Percentiles rank a stretch among this genome's conserved stretches.
phyloP scores from a whole-genome alignment of 805 yeast species.

The Spathaspora sp. region DNA sequence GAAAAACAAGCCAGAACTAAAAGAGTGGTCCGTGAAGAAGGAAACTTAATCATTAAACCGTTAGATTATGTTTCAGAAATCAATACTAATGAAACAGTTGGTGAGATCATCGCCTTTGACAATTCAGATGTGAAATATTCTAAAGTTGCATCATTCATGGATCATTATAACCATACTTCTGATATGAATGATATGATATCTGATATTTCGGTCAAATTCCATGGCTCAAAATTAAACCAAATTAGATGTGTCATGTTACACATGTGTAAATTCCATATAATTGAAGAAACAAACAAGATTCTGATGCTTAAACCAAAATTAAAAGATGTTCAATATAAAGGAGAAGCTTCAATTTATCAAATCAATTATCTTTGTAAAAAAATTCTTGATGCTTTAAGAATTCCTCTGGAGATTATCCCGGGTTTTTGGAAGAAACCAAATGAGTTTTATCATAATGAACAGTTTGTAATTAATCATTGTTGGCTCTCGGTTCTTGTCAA shows the following conservation, averaged over 20 bases:
- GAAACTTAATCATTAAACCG: constrained; percentile 38
- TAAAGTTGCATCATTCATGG: constrained; percentile 31
- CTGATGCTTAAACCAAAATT: constrained; percentile 39
- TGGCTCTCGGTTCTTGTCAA: constrained; percentile 83
- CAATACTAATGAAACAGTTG: constrained; percentile 34
- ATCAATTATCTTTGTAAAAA: constrained; percentile 72
- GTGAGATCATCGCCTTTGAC: constrained; percentile 3
- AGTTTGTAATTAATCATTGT: constrained; percentile 68
- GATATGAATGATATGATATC: constrained; percentile 41
- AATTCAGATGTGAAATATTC: constrained; percentile 14
- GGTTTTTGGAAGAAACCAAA: constrained; percentile 86
- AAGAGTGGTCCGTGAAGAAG: constrained; percentile 43
- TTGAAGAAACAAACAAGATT: constrained; percentile 35
- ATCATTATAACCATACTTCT: constrained; percentile 19
- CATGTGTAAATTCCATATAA: constrained; percentile 59
- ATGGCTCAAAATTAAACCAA: constrained; percentile 42
- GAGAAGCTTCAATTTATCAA: constrained; percentile 65
- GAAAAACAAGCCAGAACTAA: constrained; percentile 72
- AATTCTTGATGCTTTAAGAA: constrained; percentile 64
- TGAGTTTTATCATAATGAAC: constrained; percentile 47
- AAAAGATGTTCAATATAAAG: constrained; percentile 39
- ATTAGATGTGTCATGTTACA: constrained; percentile 61
- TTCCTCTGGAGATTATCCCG: constrained; percentile 70
- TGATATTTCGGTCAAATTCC: constrained; percentile 38
- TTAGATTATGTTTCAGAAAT: constrained; percentile 40